These are phyloP conservation scores for Pinus albicaulis DNA, from an alignment of 75 land plant genomes.

Conservation along the genomic window DNA sequence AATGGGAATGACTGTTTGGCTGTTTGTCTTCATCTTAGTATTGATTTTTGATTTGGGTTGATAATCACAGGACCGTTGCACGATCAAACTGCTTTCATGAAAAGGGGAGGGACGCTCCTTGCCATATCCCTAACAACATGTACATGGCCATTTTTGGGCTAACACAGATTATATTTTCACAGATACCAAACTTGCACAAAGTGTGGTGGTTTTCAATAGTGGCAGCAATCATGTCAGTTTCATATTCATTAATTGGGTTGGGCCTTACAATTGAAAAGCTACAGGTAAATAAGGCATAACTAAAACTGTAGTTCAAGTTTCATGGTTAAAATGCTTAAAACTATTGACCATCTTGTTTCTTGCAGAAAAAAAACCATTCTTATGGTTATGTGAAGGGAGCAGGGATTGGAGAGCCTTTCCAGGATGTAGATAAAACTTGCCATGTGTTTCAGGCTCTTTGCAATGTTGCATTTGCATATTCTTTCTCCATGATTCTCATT, in stretches of 20 bases:
- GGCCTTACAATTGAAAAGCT: slow-evolving; percentile 61
- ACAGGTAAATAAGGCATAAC: background rate
- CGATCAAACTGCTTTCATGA: slow-evolving; percentile 68
- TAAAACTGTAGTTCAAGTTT: background rate
- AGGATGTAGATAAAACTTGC: slow-evolving; percentile 15
- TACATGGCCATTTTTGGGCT: slow-evolving; percentile 56
- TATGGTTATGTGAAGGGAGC: background rate
- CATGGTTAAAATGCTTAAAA: background rate
- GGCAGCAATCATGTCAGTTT: slow-evolving; percentile 80
- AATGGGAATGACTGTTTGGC: background rate
- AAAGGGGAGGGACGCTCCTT: slow-evolving; percentile 40
- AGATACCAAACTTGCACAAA: slow-evolving; percentile 66
- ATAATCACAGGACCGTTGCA: slow-evolving; percentile 38
- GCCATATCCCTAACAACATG: slow-evolving; percentile 34
- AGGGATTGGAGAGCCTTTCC: background rate
- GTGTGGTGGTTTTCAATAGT: slow-evolving; percentile 70
- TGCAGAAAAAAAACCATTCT: slow-evolving; percentile 8
- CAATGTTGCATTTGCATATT: slow-evolving; percentile 49
- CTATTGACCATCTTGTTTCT: background rate
- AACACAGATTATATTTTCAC: slow-evolving; percentile 55
- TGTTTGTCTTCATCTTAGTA: background rate
- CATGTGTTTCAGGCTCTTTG: slow-evolving; percentile 43
- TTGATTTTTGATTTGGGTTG: background rate
- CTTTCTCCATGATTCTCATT: slow-evolving; percentile 42
- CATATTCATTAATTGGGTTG: slow-evolving; percentile 64